Base-by-base conservation (phyloP, 2,329 filamentous ascomycete species). In the Xylariaceae sp. region DNA sequence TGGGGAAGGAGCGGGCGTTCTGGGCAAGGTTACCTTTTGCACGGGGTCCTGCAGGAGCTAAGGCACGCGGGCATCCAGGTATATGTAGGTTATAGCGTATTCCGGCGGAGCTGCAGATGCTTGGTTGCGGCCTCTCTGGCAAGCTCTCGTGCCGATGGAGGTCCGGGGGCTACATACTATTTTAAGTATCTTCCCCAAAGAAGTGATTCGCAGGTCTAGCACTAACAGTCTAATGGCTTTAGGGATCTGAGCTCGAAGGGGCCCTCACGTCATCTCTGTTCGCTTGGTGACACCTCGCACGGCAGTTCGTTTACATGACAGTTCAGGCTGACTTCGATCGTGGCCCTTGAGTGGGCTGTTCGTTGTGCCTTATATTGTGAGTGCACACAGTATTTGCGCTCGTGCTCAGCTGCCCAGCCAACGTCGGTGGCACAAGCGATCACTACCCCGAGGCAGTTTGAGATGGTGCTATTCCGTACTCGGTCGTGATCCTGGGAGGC, bases 211-310 rank as follows among this genome's bases (percentile, higher is more conserved):
- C 23, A 30, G 23, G 23, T 30, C 23, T 30, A 30, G 5, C 23
- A 30, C 23, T 30, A 30, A 30, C 23, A 30, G 23, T 30, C 23
- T 30, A 30, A 30, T 30, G 23, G 23, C 23, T 30, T 30, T 42
- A 42, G 37, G 48, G n/a, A 11, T 50, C 18, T 9, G 48, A 48
- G 9, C 11, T 42, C 37, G 23, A 51, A 23, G 18, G 23, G 34
- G 10, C 5, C 49, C 49, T 64, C 62, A 64, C 62, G 62, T 64
- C 62, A 64, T 64, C 57, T 64, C 62, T 56, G 62, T 56, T 57
- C 60, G 55, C 57, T 62, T 53, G 42, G 60, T 13, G 23, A 51
- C 11, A 15, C 42, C 11, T n/a, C 5, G 42, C 13, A 45, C 10
- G 42, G 42, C n/a, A 45, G 42, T 45, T 45, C 42, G 42, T 45